Percentiles rank a stretch among this genome's conserved stretches.
phyloP scores from a whole-genome alignment of 257 asterid species.

The Petunia secreta region DNA sequence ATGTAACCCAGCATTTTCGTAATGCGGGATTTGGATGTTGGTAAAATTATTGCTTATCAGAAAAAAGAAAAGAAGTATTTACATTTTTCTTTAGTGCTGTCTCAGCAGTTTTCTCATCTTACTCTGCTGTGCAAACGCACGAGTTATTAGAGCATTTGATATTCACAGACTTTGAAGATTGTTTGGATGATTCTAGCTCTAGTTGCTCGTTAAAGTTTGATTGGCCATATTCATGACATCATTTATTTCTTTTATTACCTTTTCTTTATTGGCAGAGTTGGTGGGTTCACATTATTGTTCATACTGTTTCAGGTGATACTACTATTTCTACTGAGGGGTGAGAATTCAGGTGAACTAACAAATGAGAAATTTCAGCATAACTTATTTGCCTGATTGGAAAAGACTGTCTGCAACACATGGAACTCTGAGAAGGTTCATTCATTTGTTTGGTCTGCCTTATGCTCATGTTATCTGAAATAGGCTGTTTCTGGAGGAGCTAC shows the following conservation, averaged over 20 bases:
- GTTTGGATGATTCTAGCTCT: constrained; percentile 4
- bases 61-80: not conserved
- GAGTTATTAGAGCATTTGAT: not conserved
- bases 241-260: not conserved
- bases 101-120: constrained; percentile 6
- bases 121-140: not conserved
- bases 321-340: not conserved
- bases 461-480: constrained; percentile 2
- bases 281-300: not conserved
- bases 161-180: not conserved
- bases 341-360: not conserved
- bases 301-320: not conserved
- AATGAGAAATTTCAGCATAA: not conserved
- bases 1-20: constrained; percentile 4
- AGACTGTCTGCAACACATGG: constrained; percentile 3
- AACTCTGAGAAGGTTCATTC: constrained; percentile 16
- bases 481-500: not conserved
- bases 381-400: not conserved
- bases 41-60: constrained; percentile 10
- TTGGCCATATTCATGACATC: constrained; percentile 4
- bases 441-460: constrained; percentile 10
- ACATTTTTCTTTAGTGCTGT: not conserved
- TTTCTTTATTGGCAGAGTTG: constrained; percentile 11
- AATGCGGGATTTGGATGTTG: not conserved
- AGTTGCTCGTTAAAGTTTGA: constrained; percentile 4